These are phyloP conservation scores for Debaryomyces subglobosus DNA, from an alignment of 1,139 yeast genomes.

Conservation along the genomic window DNA sequence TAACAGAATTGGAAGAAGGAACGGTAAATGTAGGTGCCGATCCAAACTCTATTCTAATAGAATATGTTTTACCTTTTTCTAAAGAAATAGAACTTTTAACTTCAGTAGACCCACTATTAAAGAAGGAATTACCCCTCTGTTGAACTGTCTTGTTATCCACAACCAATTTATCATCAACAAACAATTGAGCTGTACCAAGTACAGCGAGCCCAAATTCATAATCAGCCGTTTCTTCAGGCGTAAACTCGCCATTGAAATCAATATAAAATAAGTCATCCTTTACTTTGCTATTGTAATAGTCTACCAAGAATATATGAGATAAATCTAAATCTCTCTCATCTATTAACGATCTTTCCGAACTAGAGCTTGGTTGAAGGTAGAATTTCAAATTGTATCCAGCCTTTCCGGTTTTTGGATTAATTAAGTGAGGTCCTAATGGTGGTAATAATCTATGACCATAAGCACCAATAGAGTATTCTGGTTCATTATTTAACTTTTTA, in stretches of 20 bases:
- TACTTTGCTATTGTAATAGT: constrained; percentile 40
- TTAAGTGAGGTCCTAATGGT: constrained; percentile 26
- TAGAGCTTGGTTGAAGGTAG: constrained; percentile 31
- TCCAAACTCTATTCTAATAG: constrained; percentile 50
- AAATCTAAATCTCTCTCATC: constrained; percentile 37
- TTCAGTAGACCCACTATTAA: constrained; percentile 54
- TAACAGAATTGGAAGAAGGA: constrained; percentile 48
- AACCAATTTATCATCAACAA: constrained; percentile 52
- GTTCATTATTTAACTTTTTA: constrained; percentile 26
- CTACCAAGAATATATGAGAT: constrained; percentile 49
- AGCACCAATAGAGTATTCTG: constrained; percentile 35
- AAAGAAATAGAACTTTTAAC: constrained; percentile 38
- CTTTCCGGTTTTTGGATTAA: constrained; percentile 36
- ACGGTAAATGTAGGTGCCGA: constrained; percentile 45
- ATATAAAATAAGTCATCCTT: constrained; percentile 34
- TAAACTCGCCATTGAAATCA: constrained; percentile 46
- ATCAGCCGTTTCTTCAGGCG: constrained; percentile 50
- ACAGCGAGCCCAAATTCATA: constrained; percentile 56
- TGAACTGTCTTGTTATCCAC: constrained; percentile 62
- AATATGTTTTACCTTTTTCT: constrained; percentile 44
- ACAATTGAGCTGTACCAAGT: constrained; percentile 57
- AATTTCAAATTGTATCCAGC: constrained; percentile 41
- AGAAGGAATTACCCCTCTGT: constrained; percentile 45
- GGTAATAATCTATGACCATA: constrained; percentile 30
- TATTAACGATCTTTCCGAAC: constrained; percentile 29